Evolutionary conservation across 108 stramenopile species (phyloP), one percentile per base, ranked within the genome.

Genomic region (Pseudonitzschia pungens): DNA sequence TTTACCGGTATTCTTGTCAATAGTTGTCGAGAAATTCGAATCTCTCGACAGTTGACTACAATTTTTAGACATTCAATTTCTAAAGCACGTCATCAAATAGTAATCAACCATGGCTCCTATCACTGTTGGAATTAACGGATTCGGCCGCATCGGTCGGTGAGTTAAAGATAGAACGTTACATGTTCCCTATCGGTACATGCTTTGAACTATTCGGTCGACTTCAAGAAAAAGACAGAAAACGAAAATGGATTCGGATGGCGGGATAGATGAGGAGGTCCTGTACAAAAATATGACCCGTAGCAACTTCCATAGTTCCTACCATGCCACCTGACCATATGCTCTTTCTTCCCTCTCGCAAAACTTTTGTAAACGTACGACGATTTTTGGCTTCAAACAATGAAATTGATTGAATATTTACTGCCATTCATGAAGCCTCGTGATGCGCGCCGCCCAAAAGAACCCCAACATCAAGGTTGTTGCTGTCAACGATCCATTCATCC

Each of bases 61-160:
- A 62, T n/a, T 40, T 62, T 18, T 48, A 18, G 45, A 62, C 32
- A 62, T 40, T n/a, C n/a, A 33, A 36, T 62, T 62, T 62, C 60
- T 40, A 62, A 58, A 58, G 36, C 32, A 62, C 31, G 24, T 52
- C n/a, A 71, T 41, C 42, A 41, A 70, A 70, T 24, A 43, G 20
- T 26, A 60, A 20, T 59, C 27, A 56, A 74, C 18, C 56, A 78
- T 78, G 71, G 80, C 83, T 77, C 87, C 90, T 31, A 85, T 97
- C 87, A 91, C 84, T 70, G 83, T 97, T 55, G 97, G 97, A 81
- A 96, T 98, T 84, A 98, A 98, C 78, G 97, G 97, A 60, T 98
- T 98, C 76, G 97, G 97, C 67, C 96, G 97, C 76, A 98, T 98
- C 72, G 97, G 97, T 54, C 94, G 97, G 96, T 97, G 84, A 95